Percentiles rank a stretch among this genome's conserved stretches.
phyloP scores from a whole-genome alignment of 2,329 filamentous ascomycete species.

The Xylaria sp. region DNA sequence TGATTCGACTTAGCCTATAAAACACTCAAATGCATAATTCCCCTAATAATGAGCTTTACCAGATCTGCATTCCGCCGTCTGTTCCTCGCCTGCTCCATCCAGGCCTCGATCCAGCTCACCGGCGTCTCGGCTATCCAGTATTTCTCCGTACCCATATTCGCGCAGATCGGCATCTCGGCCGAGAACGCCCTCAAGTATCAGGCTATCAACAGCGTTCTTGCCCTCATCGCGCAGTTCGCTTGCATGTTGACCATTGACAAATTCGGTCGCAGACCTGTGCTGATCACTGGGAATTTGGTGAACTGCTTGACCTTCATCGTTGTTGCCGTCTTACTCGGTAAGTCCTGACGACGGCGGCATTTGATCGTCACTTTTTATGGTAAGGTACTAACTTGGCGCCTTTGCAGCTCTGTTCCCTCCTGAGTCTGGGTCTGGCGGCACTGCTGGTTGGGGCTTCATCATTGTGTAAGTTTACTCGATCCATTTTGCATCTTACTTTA shows the following conservation, averaged over 20 bases:
- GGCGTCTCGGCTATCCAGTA: slow-evolving; percentile 81
- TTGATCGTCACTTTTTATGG: background rate
- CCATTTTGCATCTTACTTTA: background rate
- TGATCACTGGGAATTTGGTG: slow-evolving; percentile 77
- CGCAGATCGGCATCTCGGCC: slow-evolving; percentile 73
- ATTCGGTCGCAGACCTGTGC: slow-evolving; percentile 75
- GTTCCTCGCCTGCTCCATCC: slow-evolving; percentile 75
- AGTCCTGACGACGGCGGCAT: slow-evolving; percentile 7
- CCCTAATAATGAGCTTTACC: background rate
- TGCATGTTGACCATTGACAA: slow-evolving; percentile 77
- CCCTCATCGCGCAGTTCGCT: slow-evolving; percentile 73
- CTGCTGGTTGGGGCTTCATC: slow-evolving; percentile 79
- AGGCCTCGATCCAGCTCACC: slow-evolving; percentile 81
- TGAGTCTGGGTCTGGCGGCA: slow-evolving; percentile 59
- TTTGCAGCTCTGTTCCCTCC: slow-evolving; percentile 68
- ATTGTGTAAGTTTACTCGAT: slow-evolving; percentile 55
- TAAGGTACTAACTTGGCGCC: background rate
- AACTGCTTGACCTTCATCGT: slow-evolving; percentile 80
- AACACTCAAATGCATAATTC: background rate
- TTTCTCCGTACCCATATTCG: slow-evolving; percentile 75
- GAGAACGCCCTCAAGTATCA: slow-evolving; percentile 78
- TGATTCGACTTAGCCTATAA: background rate
- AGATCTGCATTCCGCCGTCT: slow-evolving; percentile 75
- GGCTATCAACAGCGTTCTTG: slow-evolving; percentile 78
- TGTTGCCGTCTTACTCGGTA: slow-evolving; percentile 63